Base-by-base conservation (phyloP, 352 stramenopile genomes). In the Pythium insidiosum region DNA sequence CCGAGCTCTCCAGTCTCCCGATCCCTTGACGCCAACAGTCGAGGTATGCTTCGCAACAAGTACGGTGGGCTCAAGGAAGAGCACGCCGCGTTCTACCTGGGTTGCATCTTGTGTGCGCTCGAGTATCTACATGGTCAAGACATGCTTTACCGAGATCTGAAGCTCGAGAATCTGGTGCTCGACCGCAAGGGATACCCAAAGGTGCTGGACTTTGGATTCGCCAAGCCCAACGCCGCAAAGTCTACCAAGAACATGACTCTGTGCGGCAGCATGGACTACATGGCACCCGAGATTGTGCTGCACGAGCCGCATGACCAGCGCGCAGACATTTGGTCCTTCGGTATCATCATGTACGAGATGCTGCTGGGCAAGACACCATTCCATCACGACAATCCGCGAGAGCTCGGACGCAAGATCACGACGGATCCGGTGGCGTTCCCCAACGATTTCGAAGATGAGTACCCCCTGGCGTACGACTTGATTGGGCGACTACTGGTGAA, bases 281-380 rank as follows among this genome's bases (percentile, higher is more conserved):
- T 91, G 78, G 75, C 78, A 4, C 78, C 78, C 0, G 78, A 91
- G 43, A 73, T 91, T 19, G 50, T 91, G 47, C 61, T 69, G 20
- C 74, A 68, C 30, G 50, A 81, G 38, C 53, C 48, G 11, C 69
- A 91, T 39, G 78, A 90, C 50, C 61, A 77, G 15, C 68, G 75
- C 12, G 78, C 72, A n/a, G 78, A 90, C 52, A 58, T 88, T 11
- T 90, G 74, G 74, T 80, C 71, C 6, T 86, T 87, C 35, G 86
- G 86, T 6, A 79, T 96, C 44, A 68, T 96, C 26, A 70, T 94
- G 63, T 95, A 94, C 58, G 85, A 96, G 54, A 43, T 96, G 25
- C 44, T 92, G 37, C 51, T 88, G 1, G 86, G 86, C 2, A 68
- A 68, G 22, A 91, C 86, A n/a, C 85, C 85, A 19, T 96, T 96